Evolutionary conservation across 331 rosid species (phyloP).

Genomic region (Saraca asoca): DNA sequence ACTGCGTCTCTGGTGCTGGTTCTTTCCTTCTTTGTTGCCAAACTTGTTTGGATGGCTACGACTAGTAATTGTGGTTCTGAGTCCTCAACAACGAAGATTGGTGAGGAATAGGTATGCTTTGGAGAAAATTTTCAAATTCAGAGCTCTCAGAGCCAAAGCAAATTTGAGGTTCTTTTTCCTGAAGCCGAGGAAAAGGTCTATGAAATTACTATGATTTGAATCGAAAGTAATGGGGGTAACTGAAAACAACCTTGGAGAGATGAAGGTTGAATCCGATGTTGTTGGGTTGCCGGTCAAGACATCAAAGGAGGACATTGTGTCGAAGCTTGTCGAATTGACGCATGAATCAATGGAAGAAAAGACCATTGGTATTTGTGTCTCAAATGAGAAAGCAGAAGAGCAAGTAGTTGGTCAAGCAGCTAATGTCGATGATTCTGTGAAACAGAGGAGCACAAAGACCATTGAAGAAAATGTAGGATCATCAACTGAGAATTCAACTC

Average conservation of each 20-base stretch:
- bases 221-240: not conserved
- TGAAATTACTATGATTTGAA: constrained; percentile 7
- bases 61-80: constrained; percentile 18
- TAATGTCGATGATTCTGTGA: not conserved
- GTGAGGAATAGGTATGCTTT: constrained; percentile 31
- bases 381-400: constrained; percentile 7
- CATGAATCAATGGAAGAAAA: not conserved
- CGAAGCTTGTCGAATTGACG: not conserved
- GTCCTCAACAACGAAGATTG: not conserved
- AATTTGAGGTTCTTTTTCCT: constrained; percentile 31
- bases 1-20: constrained; percentile 50
- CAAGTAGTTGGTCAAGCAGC: not conserved
- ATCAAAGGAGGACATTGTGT: constrained; percentile 11
- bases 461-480: too few species aligned
- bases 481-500: constrained; percentile 19
- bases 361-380: not conserved
- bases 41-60: constrained; percentile 47
- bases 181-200: constrained; percentile 26
- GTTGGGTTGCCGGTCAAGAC: constrained; percentile 3
- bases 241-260: not conserved
- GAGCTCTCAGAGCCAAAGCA: constrained; percentile 36
- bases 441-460: not conserved
- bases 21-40: constrained; percentile 55
- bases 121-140: constrained; percentile 32
- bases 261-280: not conserved